Evolutionary conservation across 495 filamentous ascomycete genomes (phyloP), one percentile per base, ranked within the genome.

Genomic region (Choiromyces venosus): DNA sequence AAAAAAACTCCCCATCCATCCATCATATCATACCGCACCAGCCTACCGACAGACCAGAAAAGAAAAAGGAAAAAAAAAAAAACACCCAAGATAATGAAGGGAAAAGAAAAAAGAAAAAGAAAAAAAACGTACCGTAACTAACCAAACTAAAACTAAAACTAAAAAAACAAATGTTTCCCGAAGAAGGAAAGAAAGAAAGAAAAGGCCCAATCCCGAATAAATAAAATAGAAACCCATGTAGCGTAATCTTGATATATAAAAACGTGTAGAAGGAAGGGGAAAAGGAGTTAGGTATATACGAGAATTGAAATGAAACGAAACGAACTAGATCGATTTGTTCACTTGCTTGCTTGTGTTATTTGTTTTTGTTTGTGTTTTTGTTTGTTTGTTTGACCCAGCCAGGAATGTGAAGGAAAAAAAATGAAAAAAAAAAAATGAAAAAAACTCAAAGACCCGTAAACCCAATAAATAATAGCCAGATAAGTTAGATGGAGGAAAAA

Each of bases 141-240:
- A n/a, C n/a, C n/a, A n/a, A n/a, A n/a, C n/a, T n/a, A n/a, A n/a
- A n/a, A n/a, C n/a, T n/a, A n/a, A n/a, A n/a, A n/a, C n/a, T n/a
- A n/a, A n/a, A n/a, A 56, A 56, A 56, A 56, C 52, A 56, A n/a
- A 56, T 29, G 52, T 56, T 56, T 56, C 52, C n/a, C 52, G 52
- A 56, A 56, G 9, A 52, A 4, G n/a, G 14, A 25, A 56, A n/a
- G 29, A 56, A 56, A 25, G 8, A 56, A 56, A 56, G 16, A 56
- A 56, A 56, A 56, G 52, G n/a, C 52, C n/a, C n/a, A 29, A 29
- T 56, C 52, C 52, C 52, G n/a, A 46, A 61, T 12, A 61, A 61
- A 12, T 33, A 16, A 61, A 33, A 33, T 61, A 61, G 33, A 61
- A 61, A 16, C 25, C 10, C 4, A 33, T 33, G 25, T 29, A 18